phyloP scores from a whole-genome alignment of 2,329 filamentous ascomycete genomes.

The Pyrenophora seminiperda region DNA sequence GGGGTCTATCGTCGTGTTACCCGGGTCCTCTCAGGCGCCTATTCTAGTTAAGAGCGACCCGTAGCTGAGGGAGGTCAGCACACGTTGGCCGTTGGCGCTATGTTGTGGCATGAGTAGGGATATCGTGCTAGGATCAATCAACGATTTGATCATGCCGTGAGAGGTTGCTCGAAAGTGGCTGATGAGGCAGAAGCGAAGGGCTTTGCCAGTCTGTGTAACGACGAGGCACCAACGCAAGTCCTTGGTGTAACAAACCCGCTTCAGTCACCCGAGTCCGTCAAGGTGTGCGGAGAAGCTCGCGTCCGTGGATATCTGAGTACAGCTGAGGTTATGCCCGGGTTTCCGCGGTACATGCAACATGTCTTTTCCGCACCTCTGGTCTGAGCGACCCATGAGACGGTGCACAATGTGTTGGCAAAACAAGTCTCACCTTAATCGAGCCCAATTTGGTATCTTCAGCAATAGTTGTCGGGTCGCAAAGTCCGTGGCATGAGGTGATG shows the following conservation, averaged over 20 bases:
- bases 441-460: not conserved
- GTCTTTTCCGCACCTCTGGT: slow-evolving; percentile 1
- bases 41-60: slow-evolving; percentile 18
- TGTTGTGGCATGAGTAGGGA: slow-evolving; percentile 37
- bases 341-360: slow-evolving; percentile 10
- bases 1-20: slow-evolving; percentile 9
- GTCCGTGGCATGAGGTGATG: slow-evolving; percentile 9
- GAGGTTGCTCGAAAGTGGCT: slow-evolving; percentile 25
- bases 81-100: slow-evolving; percentile 31
- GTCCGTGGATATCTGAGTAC: slow-evolving; percentile 8
- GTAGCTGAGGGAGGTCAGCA: slow-evolving; percentile 19
- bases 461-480: not conserved
- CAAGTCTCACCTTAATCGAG: slow-evolving; percentile 3
- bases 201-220: slow-evolving; percentile 17
- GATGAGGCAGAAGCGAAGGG: slow-evolving; percentile 9
- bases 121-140: slow-evolving; percentile 24
- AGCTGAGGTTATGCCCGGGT: slow-evolving; percentile 7
- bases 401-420: slow-evolving; percentile 8
- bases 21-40: slow-evolving; percentile 2
- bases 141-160: slow-evolving; percentile 23
- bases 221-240: slow-evolving; percentile 17
- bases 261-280: slow-evolving; percentile 9
- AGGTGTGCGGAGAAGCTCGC: slow-evolving; percentile 27
- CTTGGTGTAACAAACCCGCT: slow-evolving; percentile 9
- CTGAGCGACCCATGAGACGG: slow-evolving; percentile 2